Evolutionary conservation across 495 filamentous ascomycete genomes (phyloP).

Genomic region (Penicillium verhagenii): DNA sequence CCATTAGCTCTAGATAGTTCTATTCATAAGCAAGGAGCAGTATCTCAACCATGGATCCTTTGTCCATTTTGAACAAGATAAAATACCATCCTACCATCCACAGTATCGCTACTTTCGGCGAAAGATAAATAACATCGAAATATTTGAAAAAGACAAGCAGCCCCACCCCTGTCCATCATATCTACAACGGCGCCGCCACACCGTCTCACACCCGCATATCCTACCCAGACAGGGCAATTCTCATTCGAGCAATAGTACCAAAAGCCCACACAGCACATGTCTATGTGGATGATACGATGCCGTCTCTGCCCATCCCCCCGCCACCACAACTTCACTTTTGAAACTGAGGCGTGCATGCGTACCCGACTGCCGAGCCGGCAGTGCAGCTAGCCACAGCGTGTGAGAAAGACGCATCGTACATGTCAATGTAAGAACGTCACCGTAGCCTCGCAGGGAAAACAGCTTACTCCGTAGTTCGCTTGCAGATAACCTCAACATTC

Average conservation of each 20-base stretch:
- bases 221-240: not conserved
- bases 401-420: not conserved
- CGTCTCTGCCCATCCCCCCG: not conserved
- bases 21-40: not conserved
- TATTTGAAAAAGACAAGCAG: not conserved
- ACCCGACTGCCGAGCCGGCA: conserved; percentile 25
- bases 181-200: not conserved
- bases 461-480: not conserved
- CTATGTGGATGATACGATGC: not conserved
- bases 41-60: not conserved
- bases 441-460: not conserved
- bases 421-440: not conserved
- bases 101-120: not conserved
- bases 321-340: not conserved
- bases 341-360: conserved; percentile 20
- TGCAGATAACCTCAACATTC: no score
- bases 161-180: not conserved
- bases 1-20: not conserved
- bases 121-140: not conserved
- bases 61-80: not conserved
- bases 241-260: not conserved
- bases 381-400: not conserved
- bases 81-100: not conserved
- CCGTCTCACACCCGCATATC: not conserved
- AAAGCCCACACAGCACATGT: not conserved